Base-by-base conservation (phyloP, 345 rosid genomes). In the Durio zibethinus region DNA sequence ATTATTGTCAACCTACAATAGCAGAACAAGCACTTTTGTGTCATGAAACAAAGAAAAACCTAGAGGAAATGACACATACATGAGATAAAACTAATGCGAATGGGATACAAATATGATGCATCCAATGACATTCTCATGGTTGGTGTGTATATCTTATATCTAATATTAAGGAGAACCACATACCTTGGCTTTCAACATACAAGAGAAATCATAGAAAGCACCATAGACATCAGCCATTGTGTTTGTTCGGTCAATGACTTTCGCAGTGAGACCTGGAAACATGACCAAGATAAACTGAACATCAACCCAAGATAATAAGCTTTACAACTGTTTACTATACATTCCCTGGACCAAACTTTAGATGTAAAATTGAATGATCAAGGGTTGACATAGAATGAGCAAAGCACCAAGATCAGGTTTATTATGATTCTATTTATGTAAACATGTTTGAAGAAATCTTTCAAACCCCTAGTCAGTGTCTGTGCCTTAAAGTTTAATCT, bases 201-300 rank as follows among this genome's bases (percentile, higher is more conserved):
- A 83, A 40, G 93, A 88, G 80, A 91, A 94, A 61, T 94, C 97
- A 33, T 80, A 89, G 84, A 93, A 93, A 53, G 94, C 94, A 33
- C 93, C 92, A 84, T 96, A 96, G 75, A 96, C 97, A 85, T 96
- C 97, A 33, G 90, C 85, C 97, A 96, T 90, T 61, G 89, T 83
- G 59, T 85, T 93, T 16, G 99, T 93, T 72, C 85, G 91, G 77
- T 93, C 88, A 42, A 93, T 86, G 63, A 96, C 81, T 90, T 88
- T 92, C 42, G 99, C 99, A 57, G 97, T 92, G 27, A 96, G 94
- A 84, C 99, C 99, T 96, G 79, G 64, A 76, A 81, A 80, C 45
- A 62, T 1, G 11, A 69, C 14, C 72, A 35, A 72, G 43, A 29
- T 15, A 29, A 70, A 64, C 10, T 50, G 66, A 54, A 53, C 16